Evolutionary conservation across 495 filamentous ascomycete genomes (phyloP), one percentile per base, ranked within the genome.

Genomic region (Parmelia sp.): DNA sequence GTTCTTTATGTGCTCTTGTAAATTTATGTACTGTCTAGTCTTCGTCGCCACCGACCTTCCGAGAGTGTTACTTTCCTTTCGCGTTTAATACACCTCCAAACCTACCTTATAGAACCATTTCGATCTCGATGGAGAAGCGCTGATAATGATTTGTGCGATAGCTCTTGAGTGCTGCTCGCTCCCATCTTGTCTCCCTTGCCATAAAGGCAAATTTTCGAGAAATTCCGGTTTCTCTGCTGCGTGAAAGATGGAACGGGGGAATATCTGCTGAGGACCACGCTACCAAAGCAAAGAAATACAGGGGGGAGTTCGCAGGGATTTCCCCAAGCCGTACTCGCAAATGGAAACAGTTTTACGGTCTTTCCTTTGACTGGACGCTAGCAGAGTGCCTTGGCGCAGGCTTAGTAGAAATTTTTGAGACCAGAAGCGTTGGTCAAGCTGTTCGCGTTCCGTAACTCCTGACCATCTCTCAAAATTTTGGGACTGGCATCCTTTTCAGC

Each of bases 361-460:
- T 94, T 70, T 76, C 74, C 14, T 95, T 94, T 71, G 84, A 87
- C 53, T 95, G 89, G 89, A 80, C 88, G 15, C 68, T 95, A 21
- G 87, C 84, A 44, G 90, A 94, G 71, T 87, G 88, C 47, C 81
- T 92, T 17, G 91, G 91, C 1, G 81, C 86, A 4, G 91, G 91
- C 12, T 66, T 90, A n/a, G 78, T 94, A 36, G 91, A 96, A 74
- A 74, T 90, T 9, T 95, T 96, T 72, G 88, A 94, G 69, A 96
- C 91, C 19, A 81, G 88, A 35, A 92, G 86, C 70, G 88, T 95
- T 23, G 91, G 91, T 21, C 78, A 83, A 42, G 91, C 86, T 5
- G 80, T 92, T 42, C 80, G 91, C 61, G 78, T 75, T 64, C 62
- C 61, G 3, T 63, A 27, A 63, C 9, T 36, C 36, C 40, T 11